These are phyloP conservation scores for Gonium pectorale DNA, from an alignment of 139 green algal species.

Conservation along the genomic window DNA sequence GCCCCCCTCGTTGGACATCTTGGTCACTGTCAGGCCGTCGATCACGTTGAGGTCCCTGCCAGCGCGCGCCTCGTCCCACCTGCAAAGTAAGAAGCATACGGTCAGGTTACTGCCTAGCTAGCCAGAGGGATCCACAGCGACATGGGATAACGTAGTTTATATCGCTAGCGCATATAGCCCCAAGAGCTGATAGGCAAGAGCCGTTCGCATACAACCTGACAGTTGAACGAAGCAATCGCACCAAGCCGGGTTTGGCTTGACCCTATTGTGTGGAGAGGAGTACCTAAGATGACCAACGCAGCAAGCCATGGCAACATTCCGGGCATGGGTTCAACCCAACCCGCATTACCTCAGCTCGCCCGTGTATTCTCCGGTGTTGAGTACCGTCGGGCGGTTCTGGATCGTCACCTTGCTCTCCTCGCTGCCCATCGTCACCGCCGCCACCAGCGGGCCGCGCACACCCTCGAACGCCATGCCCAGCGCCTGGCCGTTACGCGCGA, in stretches of 20 bases:
- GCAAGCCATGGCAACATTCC: too few relatives aligned
- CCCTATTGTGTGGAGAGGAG: too few relatives aligned
- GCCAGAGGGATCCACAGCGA: not conserved
- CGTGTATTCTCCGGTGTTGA: slow-evolving; percentile 75
- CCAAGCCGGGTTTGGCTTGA: too few relatives aligned
- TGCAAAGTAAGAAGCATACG: slow-evolving; percentile 5
- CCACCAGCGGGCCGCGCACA: slow-evolving; percentile 63
- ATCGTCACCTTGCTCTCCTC: slow-evolving; percentile 78
- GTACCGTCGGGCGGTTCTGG: slow-evolving; percentile 74
- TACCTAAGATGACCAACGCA: too few relatives aligned
- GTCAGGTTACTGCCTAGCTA: not conserved
- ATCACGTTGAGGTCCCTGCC: slow-evolving; percentile 74
- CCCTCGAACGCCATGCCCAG: slow-evolving; percentile 71
- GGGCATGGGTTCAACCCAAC: too few relatives aligned
- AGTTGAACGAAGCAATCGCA: too few relatives aligned
- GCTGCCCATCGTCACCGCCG: slow-evolving; percentile 67
- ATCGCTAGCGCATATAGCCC: slow-evolving; percentile 64
- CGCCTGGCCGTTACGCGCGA: slow-evolving; percentile 63
- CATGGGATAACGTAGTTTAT: too few relatives aligned
- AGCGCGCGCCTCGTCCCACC: slow-evolving; percentile 71
- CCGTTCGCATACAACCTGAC: too few relatives aligned
- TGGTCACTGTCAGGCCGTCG: slow-evolving; percentile 54
- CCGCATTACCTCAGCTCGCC: slow-evolving; percentile 66
- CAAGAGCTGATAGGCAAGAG: too few relatives aligned
- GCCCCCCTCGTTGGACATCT: slow-evolving; percentile 71